Conservation (phyloP, 2,329 filamentous ascomycete species). For the Keithomyces neogunnii region DNA sequence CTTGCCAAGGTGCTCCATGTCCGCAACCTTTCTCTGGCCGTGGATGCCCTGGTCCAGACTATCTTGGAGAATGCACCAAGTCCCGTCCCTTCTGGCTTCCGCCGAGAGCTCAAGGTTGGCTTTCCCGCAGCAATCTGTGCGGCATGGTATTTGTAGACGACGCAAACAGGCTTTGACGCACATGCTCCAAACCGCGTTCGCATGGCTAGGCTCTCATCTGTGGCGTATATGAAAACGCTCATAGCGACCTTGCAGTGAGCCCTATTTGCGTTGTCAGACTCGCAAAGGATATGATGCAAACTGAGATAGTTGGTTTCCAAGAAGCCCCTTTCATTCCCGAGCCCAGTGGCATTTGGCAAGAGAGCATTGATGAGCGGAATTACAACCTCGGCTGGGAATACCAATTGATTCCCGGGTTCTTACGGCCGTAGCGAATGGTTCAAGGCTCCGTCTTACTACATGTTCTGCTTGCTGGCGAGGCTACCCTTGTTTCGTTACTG, state of each 20-base stretch:
- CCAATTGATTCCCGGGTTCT: no score
- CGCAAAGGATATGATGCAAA: not conserved
- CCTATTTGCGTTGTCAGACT: constrained; percentile 3
- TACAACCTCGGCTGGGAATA: not conserved
- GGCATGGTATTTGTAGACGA: constrained; percentile 9
- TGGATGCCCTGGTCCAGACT: not conserved
- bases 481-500: no score
- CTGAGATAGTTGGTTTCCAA: constrained; percentile 6
- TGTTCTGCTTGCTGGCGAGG: no score
- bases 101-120: constrained; percentile 9
- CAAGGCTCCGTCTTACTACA: no score
- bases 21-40: constrained; percentile 3
- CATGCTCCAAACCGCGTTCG: constrained; percentile 8
- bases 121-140: constrained; percentile 9
- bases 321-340: constrained; percentile 10
- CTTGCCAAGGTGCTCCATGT: constrained; percentile 6
- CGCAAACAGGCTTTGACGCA: constrained; percentile 9
- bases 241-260: constrained; percentile 9
- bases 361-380: constrained; percentile 1
- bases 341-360: constrained; percentile 10
- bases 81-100: constrained; percentile 10
- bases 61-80: constrained; percentile 7
- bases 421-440: no score
- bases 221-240: constrained; percentile 11
- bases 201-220: constrained; percentile 9